Evolutionary conservation across 164 flowering plant species (phyloP).

Genomic region (Kalanchoe fedtschenkoi): DNA sequence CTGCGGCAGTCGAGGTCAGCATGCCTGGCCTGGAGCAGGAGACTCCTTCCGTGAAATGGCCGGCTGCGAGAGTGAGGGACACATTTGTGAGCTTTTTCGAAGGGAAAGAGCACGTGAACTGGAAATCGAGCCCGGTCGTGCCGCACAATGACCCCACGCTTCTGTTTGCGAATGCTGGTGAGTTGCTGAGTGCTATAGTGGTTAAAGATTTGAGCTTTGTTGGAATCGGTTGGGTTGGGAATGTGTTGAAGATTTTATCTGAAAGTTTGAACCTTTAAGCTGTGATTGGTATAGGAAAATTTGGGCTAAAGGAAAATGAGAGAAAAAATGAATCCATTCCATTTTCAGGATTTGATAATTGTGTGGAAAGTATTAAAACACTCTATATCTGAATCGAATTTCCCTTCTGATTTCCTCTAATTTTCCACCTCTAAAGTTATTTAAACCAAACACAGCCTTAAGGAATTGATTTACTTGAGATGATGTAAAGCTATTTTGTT

Average conservation of each 20-base stretch:
- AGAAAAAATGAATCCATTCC: too few species aligned
- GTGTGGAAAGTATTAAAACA: too few species aligned
- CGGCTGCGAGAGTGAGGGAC: constrained; percentile 62
- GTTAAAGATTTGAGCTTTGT: neutral
- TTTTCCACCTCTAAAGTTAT: too few species aligned
- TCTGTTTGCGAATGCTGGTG: constrained; percentile 93
- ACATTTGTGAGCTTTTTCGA: constrained; percentile 69
- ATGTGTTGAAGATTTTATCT: neutral
- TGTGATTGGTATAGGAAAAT: too few species aligned
- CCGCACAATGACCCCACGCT: constrained; percentile 88
- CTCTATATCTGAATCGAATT: too few species aligned
- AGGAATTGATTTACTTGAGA: neutral
- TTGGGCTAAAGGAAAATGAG: too few species aligned
- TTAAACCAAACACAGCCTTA: too few species aligned
- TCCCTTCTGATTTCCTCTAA: too few species aligned
- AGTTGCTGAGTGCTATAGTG: neutral
- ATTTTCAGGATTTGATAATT: too few species aligned
- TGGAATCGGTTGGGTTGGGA: neutral
- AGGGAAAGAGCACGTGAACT: constrained; percentile 48
- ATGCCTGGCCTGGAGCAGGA: constrained; percentile 21
- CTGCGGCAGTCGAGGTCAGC: neutral
- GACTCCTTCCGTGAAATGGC: constrained; percentile 40
- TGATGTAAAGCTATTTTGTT: neutral
- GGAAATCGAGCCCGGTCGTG: constrained; percentile 89
- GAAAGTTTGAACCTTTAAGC: neutral